These are phyloP conservation scores for Mycena indigotica DNA, from an alignment of 768 basidiomycete genomes.

Conservation along the genomic window DNA sequence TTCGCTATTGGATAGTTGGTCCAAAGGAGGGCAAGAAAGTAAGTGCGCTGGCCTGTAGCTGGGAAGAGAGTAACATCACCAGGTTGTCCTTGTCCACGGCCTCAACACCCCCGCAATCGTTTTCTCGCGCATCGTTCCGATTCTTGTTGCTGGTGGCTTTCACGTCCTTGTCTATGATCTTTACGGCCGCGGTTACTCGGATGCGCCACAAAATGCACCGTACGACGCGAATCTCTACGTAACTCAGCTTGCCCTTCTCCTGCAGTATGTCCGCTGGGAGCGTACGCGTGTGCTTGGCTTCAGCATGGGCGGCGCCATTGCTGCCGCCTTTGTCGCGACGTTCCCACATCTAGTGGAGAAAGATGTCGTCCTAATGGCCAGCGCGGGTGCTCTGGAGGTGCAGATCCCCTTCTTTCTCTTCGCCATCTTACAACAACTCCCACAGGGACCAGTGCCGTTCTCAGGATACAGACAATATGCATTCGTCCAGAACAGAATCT, in stretches of 20 bases:
- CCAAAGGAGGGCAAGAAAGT: no score
- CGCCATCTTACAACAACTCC: constrained; percentile 29
- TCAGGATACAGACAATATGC: no score
- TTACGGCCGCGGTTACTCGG: constrained; percentile 60
- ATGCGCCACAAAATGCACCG: constrained; percentile 47
- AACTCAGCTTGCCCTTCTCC: constrained; percentile 56
- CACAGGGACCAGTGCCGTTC: background rate
- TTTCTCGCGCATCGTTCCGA: constrained; percentile 52
- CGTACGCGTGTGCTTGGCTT: constrained; percentile 47
- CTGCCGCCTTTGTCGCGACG: constrained; percentile 47
- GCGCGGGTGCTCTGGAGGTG: constrained; percentile 49
- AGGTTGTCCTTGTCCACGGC: constrained; percentile 58
- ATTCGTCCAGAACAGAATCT: no score
- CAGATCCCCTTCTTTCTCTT: background rate
- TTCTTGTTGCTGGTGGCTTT: constrained; percentile 47
- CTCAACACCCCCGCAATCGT: constrained; percentile 52
- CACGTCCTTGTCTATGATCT: constrained; percentile 58
- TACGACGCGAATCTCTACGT: constrained; percentile 50
- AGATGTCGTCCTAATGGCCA: constrained; percentile 49
- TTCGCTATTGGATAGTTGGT: no score
- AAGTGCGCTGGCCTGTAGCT: no score
- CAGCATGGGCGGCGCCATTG: constrained; percentile 56
- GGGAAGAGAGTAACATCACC: no score
- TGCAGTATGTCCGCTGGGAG: constrained; percentile 55
- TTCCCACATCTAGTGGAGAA: constrained; percentile 52